Conservation (phyloP, 805 yeast genomes). For the Ogataea nakhonphanomensis region DNA sequence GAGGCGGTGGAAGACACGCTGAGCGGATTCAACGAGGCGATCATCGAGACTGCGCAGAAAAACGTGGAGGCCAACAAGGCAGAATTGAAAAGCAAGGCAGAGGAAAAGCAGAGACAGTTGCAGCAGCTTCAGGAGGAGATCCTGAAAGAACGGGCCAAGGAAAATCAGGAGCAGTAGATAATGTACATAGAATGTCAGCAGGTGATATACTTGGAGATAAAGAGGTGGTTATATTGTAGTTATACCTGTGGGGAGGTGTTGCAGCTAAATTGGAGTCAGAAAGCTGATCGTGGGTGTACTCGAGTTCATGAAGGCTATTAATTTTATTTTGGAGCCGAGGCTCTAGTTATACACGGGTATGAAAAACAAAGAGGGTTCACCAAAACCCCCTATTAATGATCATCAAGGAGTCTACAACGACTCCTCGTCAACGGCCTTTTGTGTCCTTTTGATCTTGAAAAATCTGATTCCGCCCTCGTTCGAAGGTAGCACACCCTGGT, state of each 20-base stretch:
- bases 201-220: too few species aligned
- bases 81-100: constrained; percentile 22
- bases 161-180: background rate
- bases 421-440: constrained; percentile 40
- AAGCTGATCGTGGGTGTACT: too few species aligned
- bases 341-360: constrained; percentile 6
- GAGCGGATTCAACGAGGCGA: constrained; percentile 26
- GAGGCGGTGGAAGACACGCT: constrained; percentile 31
- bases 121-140: constrained; percentile 23
- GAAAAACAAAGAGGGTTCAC: too few species aligned
- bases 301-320: background rate
- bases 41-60: constrained; percentile 24
- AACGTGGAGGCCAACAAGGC: constrained; percentile 20
- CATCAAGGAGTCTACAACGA: too few species aligned
- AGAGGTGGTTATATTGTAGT: too few species aligned
- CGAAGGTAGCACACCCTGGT: constrained; percentile 26
- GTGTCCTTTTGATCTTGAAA: constrained; percentile 65
- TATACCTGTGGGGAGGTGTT: too few species aligned
- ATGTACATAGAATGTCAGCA: background rate
- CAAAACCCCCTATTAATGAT: too few species aligned
- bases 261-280: too few species aligned
- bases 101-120: constrained; percentile 24
- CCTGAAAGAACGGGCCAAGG: constrained; percentile 16
- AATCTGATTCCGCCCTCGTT: constrained; percentile 66
- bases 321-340: constrained; percentile 1